phyloP scores from a whole-genome alignment of 163 green algal species.

The Chlamydomonas reinhardtii region DNA sequence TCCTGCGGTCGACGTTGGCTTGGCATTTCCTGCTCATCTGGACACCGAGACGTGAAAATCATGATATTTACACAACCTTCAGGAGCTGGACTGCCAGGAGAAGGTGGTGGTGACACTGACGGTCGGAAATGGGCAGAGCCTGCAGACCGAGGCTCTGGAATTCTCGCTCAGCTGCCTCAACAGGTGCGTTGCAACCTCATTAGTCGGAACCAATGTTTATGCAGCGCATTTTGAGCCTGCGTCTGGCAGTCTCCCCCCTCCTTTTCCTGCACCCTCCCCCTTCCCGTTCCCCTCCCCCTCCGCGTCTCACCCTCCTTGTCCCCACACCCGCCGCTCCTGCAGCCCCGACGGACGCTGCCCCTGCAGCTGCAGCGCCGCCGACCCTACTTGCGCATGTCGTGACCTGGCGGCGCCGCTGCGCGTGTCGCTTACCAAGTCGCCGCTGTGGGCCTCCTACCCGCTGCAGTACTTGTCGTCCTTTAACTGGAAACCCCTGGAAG shows the following conservation, averaged over 20 bases:
- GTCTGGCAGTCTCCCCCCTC: too few relatives aligned
- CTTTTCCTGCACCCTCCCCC: neutral
- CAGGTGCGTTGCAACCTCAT: conserved; percentile 63
- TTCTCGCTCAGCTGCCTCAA: conserved; percentile 75
- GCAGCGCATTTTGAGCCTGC: too few relatives aligned
- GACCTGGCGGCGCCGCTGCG: conserved; percentile 77
- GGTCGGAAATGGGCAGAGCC: conserved; percentile 60
- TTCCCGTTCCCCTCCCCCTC: neutral
- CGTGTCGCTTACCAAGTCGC: conserved; percentile 82
- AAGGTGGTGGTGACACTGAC: conserved; percentile 80
- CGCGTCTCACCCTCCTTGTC: too few relatives aligned
- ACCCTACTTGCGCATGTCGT: conserved; percentile 79
- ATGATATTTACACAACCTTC: neutral
- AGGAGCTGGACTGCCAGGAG: conserved; percentile 61
- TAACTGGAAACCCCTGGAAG: conserved; percentile 86
- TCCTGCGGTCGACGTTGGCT: neutral
- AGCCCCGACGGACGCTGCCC: conserved; percentile 77
- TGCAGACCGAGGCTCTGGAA: conserved; percentile 72
- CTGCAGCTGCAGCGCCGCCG: conserved; percentile 85
- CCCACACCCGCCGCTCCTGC: neutral
- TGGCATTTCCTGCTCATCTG: neutral
- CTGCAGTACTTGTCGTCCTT: conserved; percentile 86
- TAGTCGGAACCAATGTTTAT: too few relatives aligned
- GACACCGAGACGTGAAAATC: too few relatives aligned
- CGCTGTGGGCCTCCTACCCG: conserved; percentile 87